phyloP scores from a whole-genome alignment of 2,329 filamentous ascomycete genomes.

The Verticillium albo-atrum region DNA sequence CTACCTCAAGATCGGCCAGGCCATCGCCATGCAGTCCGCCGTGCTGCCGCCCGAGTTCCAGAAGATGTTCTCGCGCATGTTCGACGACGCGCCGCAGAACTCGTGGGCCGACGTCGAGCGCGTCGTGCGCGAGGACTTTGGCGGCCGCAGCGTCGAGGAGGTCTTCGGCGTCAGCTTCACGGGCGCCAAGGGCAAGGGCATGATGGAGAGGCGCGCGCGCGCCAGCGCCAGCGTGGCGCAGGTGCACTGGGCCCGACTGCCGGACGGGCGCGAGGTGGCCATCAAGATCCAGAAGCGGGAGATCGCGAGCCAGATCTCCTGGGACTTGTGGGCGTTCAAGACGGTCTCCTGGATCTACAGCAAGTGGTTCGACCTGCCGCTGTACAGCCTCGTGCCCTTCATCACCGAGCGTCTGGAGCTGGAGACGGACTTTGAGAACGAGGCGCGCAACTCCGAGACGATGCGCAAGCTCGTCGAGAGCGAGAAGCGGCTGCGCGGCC shows the following conservation, averaged over 20 bases:
- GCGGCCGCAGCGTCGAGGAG: constrained; percentile 75
- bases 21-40: constrained; percentile 96
- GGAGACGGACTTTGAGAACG: constrained; percentile 92
- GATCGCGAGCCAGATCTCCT: constrained; percentile 84
- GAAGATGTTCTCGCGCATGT: constrained; percentile 94
- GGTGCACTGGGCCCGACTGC: constrained; percentile 86
- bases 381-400: constrained; percentile 87
- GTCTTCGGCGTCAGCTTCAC: constrained; percentile 87
- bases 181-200: constrained; percentile 61
- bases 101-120: constrained; percentile 78
- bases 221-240: constrained; percentile 92
- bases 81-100: constrained; percentile 95
- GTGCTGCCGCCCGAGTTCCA: constrained; percentile 92
- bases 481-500: constrained; percentile 70
- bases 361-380: constrained; percentile 85
- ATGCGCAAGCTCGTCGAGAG: constrained; percentile 74
- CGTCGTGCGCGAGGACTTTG: constrained; percentile 87
- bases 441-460: constrained; percentile 79
- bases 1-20: constrained; percentile 97
- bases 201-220: constrained; percentile 57
- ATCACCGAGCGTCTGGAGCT: constrained; percentile 87
- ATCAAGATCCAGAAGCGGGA: constrained; percentile 96
- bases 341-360: constrained; percentile 80
- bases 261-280: constrained; percentile 86
- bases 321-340: constrained; percentile 96